Evolutionary conservation across 306 rosid genomes (phyloP), one percentile per base, ranked within the genome.

Genomic region (Quercus parvula): DNA sequence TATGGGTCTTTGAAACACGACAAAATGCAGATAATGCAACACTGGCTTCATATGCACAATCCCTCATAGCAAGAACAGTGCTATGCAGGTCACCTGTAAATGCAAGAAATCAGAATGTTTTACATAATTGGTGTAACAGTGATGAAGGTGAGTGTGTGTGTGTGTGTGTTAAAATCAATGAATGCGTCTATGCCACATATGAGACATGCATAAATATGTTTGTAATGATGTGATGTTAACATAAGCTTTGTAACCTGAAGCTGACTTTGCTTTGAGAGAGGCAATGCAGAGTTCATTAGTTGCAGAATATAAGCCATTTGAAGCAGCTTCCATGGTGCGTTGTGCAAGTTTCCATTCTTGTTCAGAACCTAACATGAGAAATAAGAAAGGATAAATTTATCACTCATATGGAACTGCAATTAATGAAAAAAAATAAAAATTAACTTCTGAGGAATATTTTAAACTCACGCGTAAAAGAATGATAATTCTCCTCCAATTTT

Each of bases 311-410:
- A 94, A 88, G 77, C 88, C 92, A 73, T 64, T 92, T 76, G 97
- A 91, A 81, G 97, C 97, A 87, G 91, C 92, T 82, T 94, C 97
- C 88, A 94, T 86, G 83, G 92, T 84, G 85, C 91, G 76, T 76
- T 94, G 93, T 74, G 94, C 97, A 85, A 86, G 89, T 90, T 92
- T 94, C 98, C 97, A 92, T 84, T 94, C 98, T 79, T 94, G 97
- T 84, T 94, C 98, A 77, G 90, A 79, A 86, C 97, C 98, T 94
- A 81, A 80, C 46, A 85, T 54, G 85, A 63, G 63, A 22, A 84
- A 83, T 69, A 89, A 78, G 35, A 84, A 69, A 68, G 70, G 31
- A 81, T 63, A 76, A n/a, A 49, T 56, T 77, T 56, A 76, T 51
- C 55, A 79, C 75, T 79, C 66, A 35, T 59, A 63, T 56, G 38